Evolutionary conservation across 1,139 yeast genomes (phyloP), one percentile per base, ranked within the genome.

Genomic region (Protomyces inundatus): DNA sequence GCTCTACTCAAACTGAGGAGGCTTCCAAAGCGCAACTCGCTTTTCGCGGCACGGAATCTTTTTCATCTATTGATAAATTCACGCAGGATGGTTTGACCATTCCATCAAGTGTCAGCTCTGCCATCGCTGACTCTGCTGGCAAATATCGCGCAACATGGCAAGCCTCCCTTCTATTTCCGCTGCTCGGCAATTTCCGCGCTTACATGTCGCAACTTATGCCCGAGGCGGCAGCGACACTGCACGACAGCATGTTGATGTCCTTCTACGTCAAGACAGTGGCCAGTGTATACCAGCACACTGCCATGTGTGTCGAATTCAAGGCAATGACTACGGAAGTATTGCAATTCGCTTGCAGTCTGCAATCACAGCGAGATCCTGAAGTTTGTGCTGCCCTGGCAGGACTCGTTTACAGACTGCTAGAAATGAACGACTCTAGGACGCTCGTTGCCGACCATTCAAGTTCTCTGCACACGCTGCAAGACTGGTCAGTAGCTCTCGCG

Each of bases 151-250:
- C 48, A 9, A 42, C 32, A 14, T 42, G 48, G 48, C 48, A 42
- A 16, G 52, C 39, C 30, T 52, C 30, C 45, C 33, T 52, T 10
- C 42, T 58, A 3, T 52, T 58, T 34, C 62, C 62, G 4, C 56
- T 58, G 5, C 53, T 58, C 3, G 62, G 62, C 52, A 39, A 51
- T 33, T 58, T 51, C 53, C 51, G 33, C 16, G 42, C 54, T n/a
- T 50, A 58, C 35, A 42, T 42, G 35, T 48, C 56, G 16, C 53
- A 58, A 50, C 39, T 58, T 53, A 42, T 52, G 16, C 52, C 34
- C n/a, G 7, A 23, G 3, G 62, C 39, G 16, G 62, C 55, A n/a
- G 23, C 16, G 14, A 39, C 62, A 1, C 52, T 58, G 14, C 45
- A 58, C 56, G 62, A 58, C 39, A 48, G 52, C n/a, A 53, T 33